Evolutionary conservation across 2,329 filamentous ascomycete species (phyloP).

Genomic region (Volutella citrinella): DNA sequence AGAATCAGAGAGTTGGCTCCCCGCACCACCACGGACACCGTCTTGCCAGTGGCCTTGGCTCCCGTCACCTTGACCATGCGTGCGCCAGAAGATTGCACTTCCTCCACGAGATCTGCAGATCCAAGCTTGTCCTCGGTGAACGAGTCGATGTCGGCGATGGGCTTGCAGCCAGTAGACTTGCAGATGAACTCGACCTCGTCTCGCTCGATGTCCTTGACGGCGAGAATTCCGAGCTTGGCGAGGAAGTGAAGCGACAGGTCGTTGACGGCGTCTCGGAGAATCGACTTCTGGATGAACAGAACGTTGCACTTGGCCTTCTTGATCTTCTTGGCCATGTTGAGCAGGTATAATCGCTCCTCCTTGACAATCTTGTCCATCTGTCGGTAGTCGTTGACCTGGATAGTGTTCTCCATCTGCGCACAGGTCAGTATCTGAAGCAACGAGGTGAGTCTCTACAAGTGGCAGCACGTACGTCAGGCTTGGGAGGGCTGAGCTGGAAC

Average conservation of each 20-base stretch:
- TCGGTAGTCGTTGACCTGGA: constrained; percentile 97
- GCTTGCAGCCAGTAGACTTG: constrained; percentile 99
- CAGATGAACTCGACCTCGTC: constrained; percentile 99
- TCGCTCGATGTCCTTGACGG: constrained; percentile 95
- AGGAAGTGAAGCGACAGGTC: constrained; percentile 97
- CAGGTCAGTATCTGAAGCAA: too few relatives aligned
- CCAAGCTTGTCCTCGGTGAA: constrained; percentile 99
- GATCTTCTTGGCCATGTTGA: constrained; percentile 99
- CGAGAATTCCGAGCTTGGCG: constrained; percentile 92
- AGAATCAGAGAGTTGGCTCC: constrained; percentile 93
- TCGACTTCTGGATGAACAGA: constrained; percentile 96
- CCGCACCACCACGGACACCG: constrained; percentile 89
- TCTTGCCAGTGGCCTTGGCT: constrained; percentile 80
- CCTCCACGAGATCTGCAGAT: constrained; percentile 88
- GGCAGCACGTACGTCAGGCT: constrained; percentile 84
- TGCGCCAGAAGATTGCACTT: constrained; percentile 81
- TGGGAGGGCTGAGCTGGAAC: constrained; percentile 96
- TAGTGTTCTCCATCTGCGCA: constrained; percentile 99
- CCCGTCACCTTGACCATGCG: constrained; percentile 95
- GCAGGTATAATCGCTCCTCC: constrained; percentile 94
- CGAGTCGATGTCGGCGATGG: constrained; percentile 95
- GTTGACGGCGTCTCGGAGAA: constrained; percentile 95
- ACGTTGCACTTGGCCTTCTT: constrained; percentile 99
- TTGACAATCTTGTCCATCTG: constrained; percentile 99
- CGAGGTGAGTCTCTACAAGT: too few relatives aligned